A percentile compares a stretch with the other conserved stretches of the same genome.
Conservation (phyloP, 2,329 filamentous ascomycete genomes). For the Aspergillus jensenii region DNA sequence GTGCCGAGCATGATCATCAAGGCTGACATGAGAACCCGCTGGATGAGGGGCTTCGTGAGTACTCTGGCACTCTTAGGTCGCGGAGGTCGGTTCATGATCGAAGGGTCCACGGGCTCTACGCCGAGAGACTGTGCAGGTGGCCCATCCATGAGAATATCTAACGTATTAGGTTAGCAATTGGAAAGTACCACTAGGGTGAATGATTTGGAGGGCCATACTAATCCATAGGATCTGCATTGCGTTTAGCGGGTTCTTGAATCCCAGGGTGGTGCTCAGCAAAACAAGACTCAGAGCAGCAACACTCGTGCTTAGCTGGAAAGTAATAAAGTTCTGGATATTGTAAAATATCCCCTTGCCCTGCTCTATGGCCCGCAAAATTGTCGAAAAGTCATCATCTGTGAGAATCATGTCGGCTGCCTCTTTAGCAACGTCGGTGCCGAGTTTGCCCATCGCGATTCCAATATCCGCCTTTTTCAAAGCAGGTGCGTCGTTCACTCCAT, state of each 20-base stretch:
- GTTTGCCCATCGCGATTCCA: constrained; percentile 91
- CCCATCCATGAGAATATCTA: constrained; percentile 99
- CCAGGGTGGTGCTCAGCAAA: constrained; percentile 85
- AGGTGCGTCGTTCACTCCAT: constrained; percentile 96
- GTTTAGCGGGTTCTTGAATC: constrained; percentile 93
- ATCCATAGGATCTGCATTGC: constrained; percentile 99
- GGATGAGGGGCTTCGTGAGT: constrained; percentile 78
- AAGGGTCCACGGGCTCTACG: constrained; percentile 89
- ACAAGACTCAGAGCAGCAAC: constrained; percentile 90
- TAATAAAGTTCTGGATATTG: constrained; percentile 99
- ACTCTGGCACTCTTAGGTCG: constrained; percentile 84
- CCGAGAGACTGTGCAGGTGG: constrained; percentile 95
- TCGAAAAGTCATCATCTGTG: constrained; percentile 85
- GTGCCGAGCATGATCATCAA: constrained; percentile 90
- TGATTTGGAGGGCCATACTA: constrained; percentile 59
- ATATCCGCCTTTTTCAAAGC: constrained; percentile 97
- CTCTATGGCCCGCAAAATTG: constrained; percentile 91
- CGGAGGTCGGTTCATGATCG: constrained; percentile 89
- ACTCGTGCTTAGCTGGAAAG: constrained; percentile 96
- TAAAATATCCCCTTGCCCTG: constrained; percentile 99
- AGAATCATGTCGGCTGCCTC: constrained; percentile 88
- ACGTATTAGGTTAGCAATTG: constrained; percentile 24
- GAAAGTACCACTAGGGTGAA: too few species aligned
- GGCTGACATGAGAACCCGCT: constrained; percentile 82
- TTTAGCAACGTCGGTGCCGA: constrained; percentile 96